phyloP scores from a whole-genome alignment of 1,284 basidiomycete genomes.

The Fomes fomentarius region DNA sequence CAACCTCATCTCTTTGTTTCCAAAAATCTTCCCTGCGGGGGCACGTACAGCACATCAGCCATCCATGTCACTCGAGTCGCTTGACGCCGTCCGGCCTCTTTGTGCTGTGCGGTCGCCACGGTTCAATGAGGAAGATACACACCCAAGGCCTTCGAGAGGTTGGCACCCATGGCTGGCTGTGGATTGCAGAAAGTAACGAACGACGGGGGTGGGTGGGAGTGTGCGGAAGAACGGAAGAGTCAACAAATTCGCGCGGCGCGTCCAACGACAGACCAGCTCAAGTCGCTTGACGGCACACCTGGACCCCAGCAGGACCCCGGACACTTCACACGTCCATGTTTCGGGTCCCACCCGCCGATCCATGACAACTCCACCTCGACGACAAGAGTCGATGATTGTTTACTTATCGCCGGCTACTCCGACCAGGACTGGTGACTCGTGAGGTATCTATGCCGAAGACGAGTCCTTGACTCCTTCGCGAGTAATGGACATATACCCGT shows the following conservation, averaged over 20 bases:
- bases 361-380: background rate
- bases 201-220: slow-evolving; percentile 44
- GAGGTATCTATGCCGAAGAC: too few species aligned
- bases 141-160: slow-evolving; percentile 78
- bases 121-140: slow-evolving; percentile 26
- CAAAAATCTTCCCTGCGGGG: slow-evolving; percentile 86
- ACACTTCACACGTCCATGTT: too few species aligned
- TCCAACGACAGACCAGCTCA: slow-evolving; percentile 1
- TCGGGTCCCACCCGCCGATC: background rate
- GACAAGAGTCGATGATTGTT: background rate
- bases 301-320: background rate
- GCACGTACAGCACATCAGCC: slow-evolving; percentile 13
- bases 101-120: background rate
- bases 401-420: too few species aligned
- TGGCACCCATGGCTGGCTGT: slow-evolving; percentile 65
- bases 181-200: slow-evolving; percentile 46
- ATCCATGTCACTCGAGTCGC: slow-evolving; percentile 6
- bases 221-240: slow-evolving; percentile 33
- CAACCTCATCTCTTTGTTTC: slow-evolving; percentile 99
- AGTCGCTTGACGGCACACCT: background rate
- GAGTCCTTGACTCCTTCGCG: too few species aligned
- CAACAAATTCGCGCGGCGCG: slow-evolving; percentile 11
- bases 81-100: background rate
- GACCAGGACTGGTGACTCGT: too few species aligned
- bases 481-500: too few species aligned